A percentile compares a stretch with the other conserved stretches of the same genome.
Evolutionary conservation across 345 rosid genomes (phyloP).

Genomic region (Pelargonium nanum): DNA sequence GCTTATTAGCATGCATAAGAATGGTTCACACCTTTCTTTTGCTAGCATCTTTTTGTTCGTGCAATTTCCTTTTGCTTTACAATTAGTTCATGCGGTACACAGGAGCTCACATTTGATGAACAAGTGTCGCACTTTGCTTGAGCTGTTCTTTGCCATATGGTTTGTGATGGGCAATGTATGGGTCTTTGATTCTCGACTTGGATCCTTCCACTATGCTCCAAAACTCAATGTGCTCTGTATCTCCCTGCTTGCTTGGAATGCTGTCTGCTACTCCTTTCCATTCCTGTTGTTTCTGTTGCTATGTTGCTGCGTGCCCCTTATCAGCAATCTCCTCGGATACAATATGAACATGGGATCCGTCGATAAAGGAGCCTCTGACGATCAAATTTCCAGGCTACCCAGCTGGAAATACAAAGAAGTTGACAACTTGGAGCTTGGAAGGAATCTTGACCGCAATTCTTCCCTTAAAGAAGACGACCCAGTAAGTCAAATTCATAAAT

Average conservation of each 20-base stretch:
- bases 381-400: constrained; percentile 70
- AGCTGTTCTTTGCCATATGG: constrained; percentile 99
- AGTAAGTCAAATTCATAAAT: constrained; percentile 20
- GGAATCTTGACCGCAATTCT: constrained; percentile 21
- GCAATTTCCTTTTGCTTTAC: not conserved
- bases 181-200: constrained; percentile 89
- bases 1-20: too few species aligned
- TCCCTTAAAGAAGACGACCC: constrained; percentile 32
- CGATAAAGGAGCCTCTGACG: constrained; percentile 81
- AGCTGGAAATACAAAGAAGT: constrained; percentile 67
- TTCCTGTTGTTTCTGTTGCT: constrained; percentile 79
- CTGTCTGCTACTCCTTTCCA: constrained; percentile 82
- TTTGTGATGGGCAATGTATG: constrained; percentile 97
- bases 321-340: constrained; percentile 76
- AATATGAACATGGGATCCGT: constrained; percentile 80
- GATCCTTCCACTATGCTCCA: constrained; percentile 69
- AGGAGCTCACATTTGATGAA: constrained; percentile 79
- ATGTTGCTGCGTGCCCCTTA: constrained; percentile 77
- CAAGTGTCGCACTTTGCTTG: constrained; percentile 77
- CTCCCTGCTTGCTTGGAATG: constrained; percentile 88
- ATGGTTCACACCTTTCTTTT: too few species aligned
- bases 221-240: constrained; percentile 80
- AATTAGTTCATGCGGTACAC: constrained; percentile 16
- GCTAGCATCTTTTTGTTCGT: too few species aligned
- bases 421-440: constrained; percentile 21